Conservation (phyloP, 306 rosid genomes). For the Vigna mungo region DNA sequence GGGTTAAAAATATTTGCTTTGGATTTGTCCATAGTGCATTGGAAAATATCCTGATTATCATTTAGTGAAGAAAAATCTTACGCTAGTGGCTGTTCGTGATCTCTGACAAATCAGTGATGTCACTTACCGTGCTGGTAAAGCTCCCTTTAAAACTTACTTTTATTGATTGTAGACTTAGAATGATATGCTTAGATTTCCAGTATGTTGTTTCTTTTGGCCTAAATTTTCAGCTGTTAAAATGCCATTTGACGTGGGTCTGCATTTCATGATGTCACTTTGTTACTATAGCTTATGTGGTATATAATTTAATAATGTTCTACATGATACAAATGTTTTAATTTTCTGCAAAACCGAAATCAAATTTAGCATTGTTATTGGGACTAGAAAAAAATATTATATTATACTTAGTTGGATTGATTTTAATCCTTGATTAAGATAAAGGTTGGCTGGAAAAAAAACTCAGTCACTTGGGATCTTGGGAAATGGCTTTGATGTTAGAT, state of each 20-base stretch:
- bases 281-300: not conserved
- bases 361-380: not conserved
- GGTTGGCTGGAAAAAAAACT: not conserved
- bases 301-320: not conserved
- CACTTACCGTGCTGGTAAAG: slow-evolving; percentile 65
- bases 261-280: not conserved
- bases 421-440: not conserved
- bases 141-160: not conserved
- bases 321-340: not conserved
- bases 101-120: slow-evolving; percentile 61
- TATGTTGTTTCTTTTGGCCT: not conserved
- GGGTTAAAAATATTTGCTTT: not conserved
- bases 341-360: not conserved
- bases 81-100: slow-evolving; percentile 63
- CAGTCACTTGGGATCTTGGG: too few relatives aligned
- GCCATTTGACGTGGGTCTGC: not conserved
- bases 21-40: slow-evolving; percentile 47
- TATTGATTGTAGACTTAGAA: not conserved
- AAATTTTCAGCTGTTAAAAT: slow-evolving; percentile 6
- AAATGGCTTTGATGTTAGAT: not conserved
- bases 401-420: not conserved
- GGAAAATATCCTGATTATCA: slow-evolving; percentile 72
- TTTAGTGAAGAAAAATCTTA: slow-evolving; percentile 66
- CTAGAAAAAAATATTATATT: not conserved
- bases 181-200: not conserved